phyloP scores from a whole-genome alignment of 176 grass and related monocot genomes.

The Zea luxurians region DNA sequence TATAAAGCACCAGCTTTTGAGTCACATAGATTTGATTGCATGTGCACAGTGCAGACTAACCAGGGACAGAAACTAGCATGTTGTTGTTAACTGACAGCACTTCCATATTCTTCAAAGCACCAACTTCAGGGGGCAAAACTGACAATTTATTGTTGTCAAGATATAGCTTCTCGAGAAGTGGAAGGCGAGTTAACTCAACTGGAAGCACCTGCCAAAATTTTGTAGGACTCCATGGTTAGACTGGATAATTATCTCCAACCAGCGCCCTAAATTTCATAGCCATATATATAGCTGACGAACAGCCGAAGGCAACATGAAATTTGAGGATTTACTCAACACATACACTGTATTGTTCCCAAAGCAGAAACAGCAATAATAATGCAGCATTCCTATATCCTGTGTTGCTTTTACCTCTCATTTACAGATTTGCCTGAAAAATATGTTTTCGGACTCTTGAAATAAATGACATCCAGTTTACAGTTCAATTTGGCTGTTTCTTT shows the following conservation, averaged over 20 bases:
- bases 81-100: constrained; percentile 84
- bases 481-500: background rate
- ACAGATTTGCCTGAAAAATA: background rate
- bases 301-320: constrained; percentile 12
- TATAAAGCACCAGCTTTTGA: constrained; percentile 3
- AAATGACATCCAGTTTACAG: background rate
- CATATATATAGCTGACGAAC: constrained; percentile 15
- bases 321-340: constrained; percentile 6
- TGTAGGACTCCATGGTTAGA: constrained; percentile 40
- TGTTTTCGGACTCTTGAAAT: constrained; percentile 2
- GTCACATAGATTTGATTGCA: constrained; percentile 13
- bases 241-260: background rate
- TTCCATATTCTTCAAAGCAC: constrained; percentile 80
- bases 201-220: constrained; percentile 72
- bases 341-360: background rate
- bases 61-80: constrained; percentile 93
- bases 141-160: constrained; percentile 89
- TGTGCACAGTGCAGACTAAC: constrained; percentile 50
- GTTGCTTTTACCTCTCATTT: background rate
- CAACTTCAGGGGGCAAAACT: constrained; percentile 90
- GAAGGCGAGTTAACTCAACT: constrained; percentile 77
- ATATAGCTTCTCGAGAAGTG: constrained; percentile 88
- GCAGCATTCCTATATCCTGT: background rate
- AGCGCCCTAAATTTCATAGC: background rate
- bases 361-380: constrained; percentile 1